Evolutionary conservation across 768 basidiomycete species (phyloP), one percentile per base, ranked within the genome.

Genomic region (Sporobolomyces pararoseus): DNA sequence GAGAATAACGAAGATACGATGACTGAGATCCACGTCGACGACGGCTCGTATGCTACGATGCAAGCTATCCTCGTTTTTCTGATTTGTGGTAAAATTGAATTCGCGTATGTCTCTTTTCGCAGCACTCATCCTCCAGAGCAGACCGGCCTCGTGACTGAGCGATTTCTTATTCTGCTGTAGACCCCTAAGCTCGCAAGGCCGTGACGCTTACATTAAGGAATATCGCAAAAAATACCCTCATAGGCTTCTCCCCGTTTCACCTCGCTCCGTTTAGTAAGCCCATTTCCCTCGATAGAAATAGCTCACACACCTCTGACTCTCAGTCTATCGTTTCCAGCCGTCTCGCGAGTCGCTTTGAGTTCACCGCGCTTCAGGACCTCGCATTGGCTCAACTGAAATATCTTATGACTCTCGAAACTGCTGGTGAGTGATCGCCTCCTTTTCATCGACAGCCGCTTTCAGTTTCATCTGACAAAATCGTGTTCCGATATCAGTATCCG

Each of bases 1-100:
- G 47, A 49, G 13, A 7, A 29, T 29, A 31, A 13, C 51, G 51
- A 32, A 53, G 51, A 23, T 12, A 10, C 16, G 12, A 27, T 53
- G 21, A 29, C 14, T 6, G 53, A 55, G 53, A 55, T 55, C 32
- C 53, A 55, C 32, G 32, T 55, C 53, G 53, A 55, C 53, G 53
- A 55, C 53, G 53, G 53, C 13, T 6, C 53, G 9, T 35, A 35
- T 13, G 10, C 29, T 7, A 55, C 53, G 31, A 32, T 55, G 53
- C 4, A 35, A 35, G 53, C 53, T 32, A 55, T 55, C 32, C 53
- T 55, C 32, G 53, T 55, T 16, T 55, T 34, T 32, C 53, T 55
- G 16, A 13, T 55, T 19, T 34, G 7, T n/a, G 31, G 31, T 3
- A 29, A 35, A 9, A 55, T 55, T 23, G 31, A 55, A n/a, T 55